phyloP scores from a whole-genome alignment of 805 yeast genomes.

The Schizosaccharomyces lindneri region DNA sequence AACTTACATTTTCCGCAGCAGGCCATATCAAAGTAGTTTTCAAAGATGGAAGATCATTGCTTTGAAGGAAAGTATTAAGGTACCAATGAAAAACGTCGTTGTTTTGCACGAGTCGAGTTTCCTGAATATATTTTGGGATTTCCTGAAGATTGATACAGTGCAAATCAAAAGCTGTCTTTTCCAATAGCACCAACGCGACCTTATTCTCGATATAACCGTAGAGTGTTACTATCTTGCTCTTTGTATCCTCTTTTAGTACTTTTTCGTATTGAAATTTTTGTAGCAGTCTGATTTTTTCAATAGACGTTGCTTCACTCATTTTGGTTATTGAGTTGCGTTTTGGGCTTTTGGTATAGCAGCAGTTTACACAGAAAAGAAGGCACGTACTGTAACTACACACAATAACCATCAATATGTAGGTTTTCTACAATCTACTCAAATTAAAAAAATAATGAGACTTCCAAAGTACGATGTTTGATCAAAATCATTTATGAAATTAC shows the following conservation, averaged over 20 bases:
- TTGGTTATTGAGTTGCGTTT: background rate
- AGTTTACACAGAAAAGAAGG: no score
- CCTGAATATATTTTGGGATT: constrained; percentile 2
- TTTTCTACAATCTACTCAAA: no score
- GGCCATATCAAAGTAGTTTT: constrained; percentile 67
- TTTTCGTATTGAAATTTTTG: background rate
- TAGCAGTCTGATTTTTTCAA: background rate
- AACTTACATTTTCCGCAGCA: constrained; percentile 34
- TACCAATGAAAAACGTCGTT: constrained; percentile 84
- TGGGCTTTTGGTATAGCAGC: no score
- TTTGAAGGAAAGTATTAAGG: constrained; percentile 20
- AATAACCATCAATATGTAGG: no score
- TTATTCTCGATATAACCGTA: constrained; percentile 39
- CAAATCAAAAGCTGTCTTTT: constrained; percentile 38
- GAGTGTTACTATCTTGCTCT: constrained; percentile 36
- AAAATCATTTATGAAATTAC: no score
- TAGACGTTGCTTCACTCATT: background rate
- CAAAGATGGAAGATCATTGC: constrained; percentile 23
- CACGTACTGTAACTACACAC: no score
- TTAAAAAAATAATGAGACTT: no score
- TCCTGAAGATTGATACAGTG: constrained; percentile 6
- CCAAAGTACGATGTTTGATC: no score
- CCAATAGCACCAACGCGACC: constrained; percentile 46
- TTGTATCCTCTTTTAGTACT: constrained; percentile 23
- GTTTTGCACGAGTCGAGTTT: constrained; percentile 22